Percentiles rank a stretch among this genome's conserved stretches.
phyloP scores from a whole-genome alignment of 1,284 basidiomycete species.

The Moesziomyces sp. region DNA sequence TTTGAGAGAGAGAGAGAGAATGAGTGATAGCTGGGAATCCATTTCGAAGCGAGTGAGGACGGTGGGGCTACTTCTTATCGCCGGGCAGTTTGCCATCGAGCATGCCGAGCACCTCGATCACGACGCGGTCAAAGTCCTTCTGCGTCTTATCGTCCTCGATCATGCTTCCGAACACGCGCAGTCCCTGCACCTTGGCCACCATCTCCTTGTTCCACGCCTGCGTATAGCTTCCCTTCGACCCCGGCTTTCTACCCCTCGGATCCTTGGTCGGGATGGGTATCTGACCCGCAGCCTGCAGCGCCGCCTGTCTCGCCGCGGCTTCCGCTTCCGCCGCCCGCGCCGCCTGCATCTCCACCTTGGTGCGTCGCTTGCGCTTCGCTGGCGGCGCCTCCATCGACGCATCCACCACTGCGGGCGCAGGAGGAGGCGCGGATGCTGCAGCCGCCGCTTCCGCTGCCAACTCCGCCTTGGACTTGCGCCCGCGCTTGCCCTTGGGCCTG shows the following conservation, averaged over 20 bases:
- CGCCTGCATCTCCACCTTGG: slow-evolving; percentile 40
- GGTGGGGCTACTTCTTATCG: slow-evolving; percentile 13
- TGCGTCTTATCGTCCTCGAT: slow-evolving; percentile 48
- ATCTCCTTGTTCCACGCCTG: slow-evolving; percentile 44
- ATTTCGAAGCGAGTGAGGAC: too few relatives aligned
- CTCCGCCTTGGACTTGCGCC: slow-evolving; percentile 41
- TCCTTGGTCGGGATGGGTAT: slow-evolving; percentile 34
- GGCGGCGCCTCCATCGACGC: slow-evolving; percentile 27
- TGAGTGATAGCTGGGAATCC: too few relatives aligned
- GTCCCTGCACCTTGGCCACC: slow-evolving; percentile 36
- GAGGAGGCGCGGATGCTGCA: slow-evolving; percentile 12
- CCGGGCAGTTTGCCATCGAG: slow-evolving; percentile 36
- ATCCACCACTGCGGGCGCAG: slow-evolving; percentile 10
- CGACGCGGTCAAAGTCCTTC: slow-evolving; percentile 41
- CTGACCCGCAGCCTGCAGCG: slow-evolving; percentile 31
- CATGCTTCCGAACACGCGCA: slow-evolving; percentile 45
- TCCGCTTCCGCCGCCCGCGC: slow-evolving; percentile 29
- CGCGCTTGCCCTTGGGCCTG: slow-evolving; percentile 37
- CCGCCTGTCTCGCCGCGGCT: slow-evolving; percentile 21
- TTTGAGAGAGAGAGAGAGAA: too few relatives aligned
- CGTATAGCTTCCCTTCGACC: slow-evolving; percentile 29
- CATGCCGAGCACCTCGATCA: slow-evolving; percentile 35
- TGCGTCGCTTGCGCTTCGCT: slow-evolving; percentile 35
- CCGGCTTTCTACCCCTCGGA: slow-evolving; percentile 27
- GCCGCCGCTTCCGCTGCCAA: slow-evolving; percentile 39